Conservation (phyloP, 2,329 filamentous ascomycete species). For the Fusarium secorum region DNA sequence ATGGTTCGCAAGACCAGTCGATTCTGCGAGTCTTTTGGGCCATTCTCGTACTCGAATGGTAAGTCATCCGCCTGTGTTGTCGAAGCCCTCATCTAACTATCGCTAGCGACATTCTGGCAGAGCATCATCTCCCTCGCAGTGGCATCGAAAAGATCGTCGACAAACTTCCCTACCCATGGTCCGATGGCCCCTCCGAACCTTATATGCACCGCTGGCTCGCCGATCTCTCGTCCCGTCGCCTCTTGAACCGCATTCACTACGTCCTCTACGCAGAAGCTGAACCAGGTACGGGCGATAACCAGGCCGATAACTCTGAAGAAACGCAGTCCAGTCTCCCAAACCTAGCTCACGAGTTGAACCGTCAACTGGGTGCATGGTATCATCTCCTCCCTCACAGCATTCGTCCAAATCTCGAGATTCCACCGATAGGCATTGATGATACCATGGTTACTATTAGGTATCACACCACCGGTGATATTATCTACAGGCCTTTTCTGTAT, state of each 20-base stretch:
- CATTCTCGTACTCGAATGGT: conserved; percentile 32
- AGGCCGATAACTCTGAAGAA: conserved; percentile 6
- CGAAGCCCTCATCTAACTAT: accelerated
- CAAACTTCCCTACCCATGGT: conserved; percentile 31
- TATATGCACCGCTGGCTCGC: conserved; percentile 35
- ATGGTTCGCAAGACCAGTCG: conserved; percentile 29
- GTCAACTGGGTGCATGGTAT: conserved; percentile 30
- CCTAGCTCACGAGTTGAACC: conserved; percentile 26
- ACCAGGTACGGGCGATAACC: conserved; percentile 5
- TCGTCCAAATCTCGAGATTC: conserved; percentile 13
- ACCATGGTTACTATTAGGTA: conserved; percentile 32
- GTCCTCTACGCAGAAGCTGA: conserved; percentile 30
- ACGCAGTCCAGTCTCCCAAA: background rate
- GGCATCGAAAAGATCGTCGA: conserved; percentile 36
- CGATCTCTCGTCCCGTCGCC: conserved; percentile 27
- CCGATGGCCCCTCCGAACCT: conserved; percentile 15
- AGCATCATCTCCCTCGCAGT: conserved; percentile 33
- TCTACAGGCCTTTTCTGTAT: conserved; percentile 28
- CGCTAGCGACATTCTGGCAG: conserved; percentile 25
- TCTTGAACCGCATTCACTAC: conserved; percentile 32
- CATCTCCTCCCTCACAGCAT: conserved; percentile 33
- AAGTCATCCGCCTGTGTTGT: accelerated
- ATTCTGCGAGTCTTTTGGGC: conserved; percentile 33
- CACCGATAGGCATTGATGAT: conserved; percentile 16
- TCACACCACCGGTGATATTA: conserved; percentile 29